Base-by-base conservation (phyloP, 2,329 filamentous ascomycete species). In the Fusarium sp. region DNA sequence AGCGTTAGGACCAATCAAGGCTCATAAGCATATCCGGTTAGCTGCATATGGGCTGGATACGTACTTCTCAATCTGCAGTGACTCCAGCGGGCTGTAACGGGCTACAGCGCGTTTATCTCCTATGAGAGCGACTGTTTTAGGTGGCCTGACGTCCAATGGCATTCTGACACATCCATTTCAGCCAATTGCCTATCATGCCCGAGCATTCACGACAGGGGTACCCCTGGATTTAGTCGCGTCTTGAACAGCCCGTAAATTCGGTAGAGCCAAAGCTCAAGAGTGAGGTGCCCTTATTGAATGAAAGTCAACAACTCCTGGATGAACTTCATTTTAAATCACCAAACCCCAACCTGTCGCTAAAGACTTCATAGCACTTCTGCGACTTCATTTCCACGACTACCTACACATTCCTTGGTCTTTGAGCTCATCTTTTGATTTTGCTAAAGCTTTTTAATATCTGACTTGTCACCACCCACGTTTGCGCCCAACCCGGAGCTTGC, bases 151-250 rank as follows among this genome's bases (percentile, higher is more conserved):
- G 28, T 30, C 42, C 28, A 28, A 51, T 67, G 44, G 41, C n/a
- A 38, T 78, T 76, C 72, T 79, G 78, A 81, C 80, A 81, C 78
- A 80, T 79, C 36, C 36, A 54, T 66, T 70, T 53, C 32, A 48
- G 26, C 67, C 67, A 70, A 70, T 70, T 70, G 60, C 30, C 53
- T 26, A 41, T 47, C 66, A 60, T 44, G 76, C 74, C 74, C 67
- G 75, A 66, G 61, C 60, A 62, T 70, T 80, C 78, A 79, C 79
- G 79, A 82, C 79, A 80, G 72, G 80, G 73, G 76, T 73, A 67
- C 66, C 72, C 73, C 76, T 75, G 72, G 62, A 58, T 56, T 55
- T 69, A 75, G 76, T 78, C 77, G 77, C 77, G 77, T 78, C 73
- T 75, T 78, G 73, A 36, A 26, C 47, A 60, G 47, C 30, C 48